Evolutionary conservation across 192 early-diverging fungal species (phyloP).

Genomic region (Thamnidium elegans): DNA sequence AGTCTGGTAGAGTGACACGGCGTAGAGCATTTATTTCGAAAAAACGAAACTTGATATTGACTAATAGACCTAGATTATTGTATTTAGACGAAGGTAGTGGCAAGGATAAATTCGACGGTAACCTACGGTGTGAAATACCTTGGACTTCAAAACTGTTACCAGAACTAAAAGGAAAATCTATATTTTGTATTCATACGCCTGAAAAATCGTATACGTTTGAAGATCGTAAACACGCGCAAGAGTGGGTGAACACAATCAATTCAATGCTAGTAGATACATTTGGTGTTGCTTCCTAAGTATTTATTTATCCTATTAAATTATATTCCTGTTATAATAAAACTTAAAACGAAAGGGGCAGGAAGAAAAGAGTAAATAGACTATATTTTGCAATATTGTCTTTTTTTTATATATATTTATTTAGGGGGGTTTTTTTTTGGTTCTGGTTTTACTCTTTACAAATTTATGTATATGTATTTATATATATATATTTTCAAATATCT

Average conservation of each 20-base stretch:
- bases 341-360: not conserved
- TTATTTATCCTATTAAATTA: not conserved
- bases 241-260: constrained; percentile 52
- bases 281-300: constrained; percentile 30
- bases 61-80: constrained; percentile 62
- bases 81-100: constrained; percentile 62
- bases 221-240: constrained; percentile 44
- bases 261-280: constrained; percentile 41
- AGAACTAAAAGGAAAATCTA: constrained; percentile 57
- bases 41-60: constrained; percentile 61
- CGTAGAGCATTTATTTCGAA: constrained; percentile 57
- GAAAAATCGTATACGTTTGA: constrained; percentile 59
- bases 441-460: no score
- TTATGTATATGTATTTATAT: no score
- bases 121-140: constrained; percentile 49
- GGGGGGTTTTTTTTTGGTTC: not conserved
- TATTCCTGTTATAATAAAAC: no score
- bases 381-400: no score
- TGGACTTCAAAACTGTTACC: constrained; percentile 56
- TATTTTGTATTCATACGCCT: constrained; percentile 63
- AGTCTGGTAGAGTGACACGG: constrained; percentile 54
- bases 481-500: not conserved
- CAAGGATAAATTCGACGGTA: constrained; percentile 25
- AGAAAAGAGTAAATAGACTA: not conserved
- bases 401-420: no score